These are phyloP conservation scores for Arthrobotrys conoides DNA, from an alignment of 2,329 filamentous ascomycete species.

Conservation along the genomic window DNA sequence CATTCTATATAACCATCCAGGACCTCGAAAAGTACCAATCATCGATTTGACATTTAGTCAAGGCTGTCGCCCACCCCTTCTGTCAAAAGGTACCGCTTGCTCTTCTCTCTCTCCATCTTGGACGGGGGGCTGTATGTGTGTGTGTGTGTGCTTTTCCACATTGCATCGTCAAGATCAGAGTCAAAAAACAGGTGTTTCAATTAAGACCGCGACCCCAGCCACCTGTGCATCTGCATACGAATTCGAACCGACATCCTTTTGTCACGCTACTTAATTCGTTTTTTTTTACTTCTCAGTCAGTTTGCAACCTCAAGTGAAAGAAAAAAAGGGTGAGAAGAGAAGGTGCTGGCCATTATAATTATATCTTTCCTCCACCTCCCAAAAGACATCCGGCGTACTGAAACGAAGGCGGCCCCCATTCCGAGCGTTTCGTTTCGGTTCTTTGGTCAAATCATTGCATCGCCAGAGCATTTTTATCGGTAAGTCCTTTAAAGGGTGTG, in stretches of 20 bases:
- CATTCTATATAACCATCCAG: slow-evolving; percentile 43
- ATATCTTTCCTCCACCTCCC: slow-evolving; percentile 31
- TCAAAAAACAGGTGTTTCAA: slow-evolving; percentile 21
- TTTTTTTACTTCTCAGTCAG: background rate
- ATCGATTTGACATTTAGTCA: slow-evolving; percentile 46
- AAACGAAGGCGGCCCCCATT: slow-evolving; percentile 41
- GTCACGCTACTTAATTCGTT: slow-evolving; percentile 16
- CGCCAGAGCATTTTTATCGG: slow-evolving; percentile 14
- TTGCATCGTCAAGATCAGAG: slow-evolving; percentile 3
- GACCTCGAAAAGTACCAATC: slow-evolving; percentile 25
- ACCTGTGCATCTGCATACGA: slow-evolving; percentile 28
- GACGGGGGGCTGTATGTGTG: background rate
- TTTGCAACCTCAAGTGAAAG: slow-evolving; percentile 9
- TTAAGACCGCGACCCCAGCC: slow-evolving; percentile 24
- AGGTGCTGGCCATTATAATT: slow-evolving; percentile 27
- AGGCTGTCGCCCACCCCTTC: slow-evolving; percentile 21
- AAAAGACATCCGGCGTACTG: slow-evolving; percentile 28
- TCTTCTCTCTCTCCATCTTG: background rate
- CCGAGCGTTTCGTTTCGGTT: slow-evolving; percentile 44
- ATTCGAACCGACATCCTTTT: slow-evolving; percentile 22
- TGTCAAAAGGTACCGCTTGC: slow-evolving; percentile 11
- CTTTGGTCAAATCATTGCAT: slow-evolving; percentile 20
- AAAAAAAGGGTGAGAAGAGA: background rate
- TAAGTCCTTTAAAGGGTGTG: slow-evolving; percentile 1
- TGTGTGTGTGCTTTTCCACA: slow-evolving; percentile 2